Evolutionary conservation across 2,329 filamentous ascomycete genomes (phyloP), one percentile per base, ranked within the genome.

Genomic region (Beauveria sp.): DNA sequence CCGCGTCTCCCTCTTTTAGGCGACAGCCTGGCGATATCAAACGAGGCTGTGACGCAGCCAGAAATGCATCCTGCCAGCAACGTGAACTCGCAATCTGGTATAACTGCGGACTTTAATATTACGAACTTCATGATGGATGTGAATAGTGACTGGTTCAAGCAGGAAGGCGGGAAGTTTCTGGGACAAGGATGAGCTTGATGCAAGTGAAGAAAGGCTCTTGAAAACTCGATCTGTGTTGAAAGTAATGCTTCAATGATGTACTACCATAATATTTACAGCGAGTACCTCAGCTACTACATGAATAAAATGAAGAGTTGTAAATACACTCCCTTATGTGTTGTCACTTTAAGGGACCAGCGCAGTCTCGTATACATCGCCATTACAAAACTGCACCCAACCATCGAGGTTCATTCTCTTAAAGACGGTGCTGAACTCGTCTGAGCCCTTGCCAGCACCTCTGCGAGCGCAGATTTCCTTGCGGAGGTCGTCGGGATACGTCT

Each of bases 91-190:
- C 65, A 67, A 6, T 71, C 63, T 16, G 64, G 59, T 14, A 53
- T 51, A 30, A 22, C 44, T 14, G 88, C 88, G 62, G 86, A 90
- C 71, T 90, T 88, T 67, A 91, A 91, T 67, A 91, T 91, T 62
- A 89, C 86, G 51, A 89, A 91, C 67, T 91, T 89, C 67, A 90
- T 88, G 83, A 82, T 89, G 34, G 87, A 91, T 73, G 85, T 84
- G 2, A 89, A 83, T 66, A 85, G 85, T 63, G 88, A 91, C 70
- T 91, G 88, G 88, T 87, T 85, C 62, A 87, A 86, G 68, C 78
- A 80, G 61, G 76, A 78, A 26, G 68, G 67, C 2, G 63, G 62
- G 6, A 70, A 71, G 48, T 72, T 50, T 22, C 37, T 54, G 12
- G 48, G n/a, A 18, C 56, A 55, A 30, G 43, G 50, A 34, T 30